Conservation (phyloP, 2,329 filamentous ascomycete species). For the Trichoderma aggressivum region DNA sequence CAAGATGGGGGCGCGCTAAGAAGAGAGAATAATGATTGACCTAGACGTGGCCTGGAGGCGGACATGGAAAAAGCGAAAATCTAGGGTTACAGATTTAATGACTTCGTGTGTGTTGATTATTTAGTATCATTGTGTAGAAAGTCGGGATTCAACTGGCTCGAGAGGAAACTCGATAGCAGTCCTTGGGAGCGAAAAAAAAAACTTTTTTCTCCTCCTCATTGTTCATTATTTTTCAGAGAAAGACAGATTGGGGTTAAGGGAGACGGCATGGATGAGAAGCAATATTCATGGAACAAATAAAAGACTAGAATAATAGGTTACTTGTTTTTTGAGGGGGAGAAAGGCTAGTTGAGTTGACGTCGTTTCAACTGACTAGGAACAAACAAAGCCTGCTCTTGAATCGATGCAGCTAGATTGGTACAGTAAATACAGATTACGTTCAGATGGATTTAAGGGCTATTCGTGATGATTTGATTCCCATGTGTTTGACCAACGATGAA, state of each 20-base stretch:
- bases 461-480: background rate
- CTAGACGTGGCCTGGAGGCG: background rate
- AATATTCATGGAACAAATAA: conserved; percentile 4
- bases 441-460: background rate
- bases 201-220: background rate
- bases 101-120: conserved; percentile 7
- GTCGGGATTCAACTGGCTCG: conserved; percentile 5
- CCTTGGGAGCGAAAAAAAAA: background rate
- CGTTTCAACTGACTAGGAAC: background rate
- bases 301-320: conserved; percentile 2
- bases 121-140: conserved; percentile 15
- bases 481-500: background rate
- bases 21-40: background rate
- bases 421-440: background rate
- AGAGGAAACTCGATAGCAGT: conserved; percentile 6
- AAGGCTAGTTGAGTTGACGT: background rate
- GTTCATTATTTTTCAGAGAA: background rate
- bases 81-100: conserved; percentile 19
- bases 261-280: background rate
- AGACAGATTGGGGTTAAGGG: background rate
- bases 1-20: conserved; percentile 50
- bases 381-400: background rate
- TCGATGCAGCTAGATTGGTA: background rate
- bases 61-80: conserved; percentile 16
- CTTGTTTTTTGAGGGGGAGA: background rate